Percentiles rank a stretch among this genome's conserved stretches.
phyloP scores from a whole-genome alignment of 2,329 filamentous ascomycete species.

The Helotiales sp. region DNA sequence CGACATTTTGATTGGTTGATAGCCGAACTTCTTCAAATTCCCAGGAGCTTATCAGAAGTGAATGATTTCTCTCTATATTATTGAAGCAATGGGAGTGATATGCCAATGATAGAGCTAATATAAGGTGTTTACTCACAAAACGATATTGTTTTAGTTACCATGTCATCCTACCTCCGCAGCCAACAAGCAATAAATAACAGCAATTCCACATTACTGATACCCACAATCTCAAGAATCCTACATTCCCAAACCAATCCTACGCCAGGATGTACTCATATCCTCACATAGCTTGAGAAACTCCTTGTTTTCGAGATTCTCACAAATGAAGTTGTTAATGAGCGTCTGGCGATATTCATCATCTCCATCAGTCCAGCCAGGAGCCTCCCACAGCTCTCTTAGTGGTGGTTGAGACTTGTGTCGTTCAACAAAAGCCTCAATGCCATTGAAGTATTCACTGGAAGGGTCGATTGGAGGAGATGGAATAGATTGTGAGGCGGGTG shows the following conservation, averaged over 20 bases:
- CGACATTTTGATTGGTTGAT: no score
- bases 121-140: no score
- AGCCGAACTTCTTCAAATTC: no score
- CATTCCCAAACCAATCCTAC: conserved; percentile 45
- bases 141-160: no score
- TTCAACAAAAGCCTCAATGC: conserved; percentile 26
- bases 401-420: conserved; percentile 25
- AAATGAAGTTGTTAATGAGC: conserved; percentile 50
- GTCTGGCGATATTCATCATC: conserved; percentile 41
- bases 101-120: no score
- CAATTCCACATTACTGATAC: neutral
- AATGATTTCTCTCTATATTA: no score
- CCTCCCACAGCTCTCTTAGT: conserved; percentile 30
- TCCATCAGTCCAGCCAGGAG: conserved; percentile 27
- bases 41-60: no score
- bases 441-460: conserved; percentile 19
- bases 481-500: neutral
- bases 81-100: no score
- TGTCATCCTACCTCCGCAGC: no score
- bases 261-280: conserved; percentile 51
- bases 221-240: conserved; percentile 4
- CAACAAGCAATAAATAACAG: neutral
- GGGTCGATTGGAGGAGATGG: conserved; percentile 19
- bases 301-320: conserved; percentile 47
- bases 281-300: conserved; percentile 51